Conservation (phyloP, 768 basidiomycete species). For the Holtermannia corniformis region DNA sequence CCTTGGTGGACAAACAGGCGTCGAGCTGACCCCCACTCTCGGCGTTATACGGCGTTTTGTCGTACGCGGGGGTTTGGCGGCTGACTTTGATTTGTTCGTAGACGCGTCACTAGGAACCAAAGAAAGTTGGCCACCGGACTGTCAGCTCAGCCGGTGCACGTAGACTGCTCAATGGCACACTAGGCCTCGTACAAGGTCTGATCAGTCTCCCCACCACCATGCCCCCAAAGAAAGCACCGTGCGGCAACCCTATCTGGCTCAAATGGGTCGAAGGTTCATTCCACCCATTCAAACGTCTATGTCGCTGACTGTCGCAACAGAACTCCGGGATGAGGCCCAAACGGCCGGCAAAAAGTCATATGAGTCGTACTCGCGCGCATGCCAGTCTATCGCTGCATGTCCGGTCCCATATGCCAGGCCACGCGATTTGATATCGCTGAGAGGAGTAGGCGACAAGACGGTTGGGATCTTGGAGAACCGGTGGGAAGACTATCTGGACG, state of each 20-base stretch:
- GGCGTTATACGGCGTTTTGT: no score
- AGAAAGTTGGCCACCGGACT: no score
- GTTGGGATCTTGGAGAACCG: slow-evolving; percentile 27
- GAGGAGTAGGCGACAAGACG: slow-evolving; percentile 31
- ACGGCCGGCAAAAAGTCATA: slow-evolving; percentile 25
- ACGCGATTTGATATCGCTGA: slow-evolving; percentile 26
- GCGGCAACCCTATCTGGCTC: slow-evolving; percentile 36
- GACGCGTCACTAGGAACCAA: no score
- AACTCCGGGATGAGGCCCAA: slow-evolving; percentile 27
- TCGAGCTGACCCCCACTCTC: no score
- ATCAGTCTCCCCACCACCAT: no score
- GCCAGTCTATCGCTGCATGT: slow-evolving; percentile 27
- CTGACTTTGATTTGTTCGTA: no score
- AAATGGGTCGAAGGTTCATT: slow-evolving; percentile 34
- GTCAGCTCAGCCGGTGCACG: no score
- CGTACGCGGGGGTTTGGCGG: no score
- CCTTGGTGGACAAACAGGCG: no score
- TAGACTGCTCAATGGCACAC: no score
- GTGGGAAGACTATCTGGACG: slow-evolving; percentile 22
- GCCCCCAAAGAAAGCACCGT: slow-evolving; percentile 7
- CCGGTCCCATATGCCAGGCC: slow-evolving; percentile 30
- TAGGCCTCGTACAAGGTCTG: no score
- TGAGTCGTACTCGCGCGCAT: slow-evolving; percentile 30
- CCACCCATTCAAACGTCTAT: no score
- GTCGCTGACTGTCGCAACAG: not conserved